Conservation (phyloP, 2,329 filamentous ascomycete genomes). For the Plenodomus biglobosus region DNA sequence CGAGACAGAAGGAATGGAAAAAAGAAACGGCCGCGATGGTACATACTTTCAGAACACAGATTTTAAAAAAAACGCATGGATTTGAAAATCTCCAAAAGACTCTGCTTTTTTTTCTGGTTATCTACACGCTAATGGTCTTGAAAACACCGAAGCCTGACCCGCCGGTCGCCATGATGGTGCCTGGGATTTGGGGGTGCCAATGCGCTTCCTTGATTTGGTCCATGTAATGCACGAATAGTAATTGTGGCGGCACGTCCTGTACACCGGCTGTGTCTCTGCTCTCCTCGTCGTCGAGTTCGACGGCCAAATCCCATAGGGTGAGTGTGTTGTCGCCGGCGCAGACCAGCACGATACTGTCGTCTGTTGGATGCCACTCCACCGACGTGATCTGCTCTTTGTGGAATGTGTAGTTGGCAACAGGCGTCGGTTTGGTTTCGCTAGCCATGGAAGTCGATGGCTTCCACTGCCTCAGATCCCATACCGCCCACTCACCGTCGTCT, state of each 20-base stretch:
- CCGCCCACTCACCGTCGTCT: slow-evolving; percentile 90
- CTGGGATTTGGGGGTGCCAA: slow-evolving; percentile 96
- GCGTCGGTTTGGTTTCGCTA: slow-evolving; percentile 61
- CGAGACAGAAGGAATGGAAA: slow-evolving; percentile 9
- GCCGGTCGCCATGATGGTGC: slow-evolving; percentile 84
- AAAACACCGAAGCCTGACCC: slow-evolving; percentile 71
- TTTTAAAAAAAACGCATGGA: slow-evolving; percentile 1
- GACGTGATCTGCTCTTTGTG: slow-evolving; percentile 96
- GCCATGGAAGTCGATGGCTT: slow-evolving; percentile 63
- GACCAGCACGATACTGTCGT: slow-evolving; percentile 92
- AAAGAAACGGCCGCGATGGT: too few relatives aligned
- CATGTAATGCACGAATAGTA: slow-evolving; percentile 96
- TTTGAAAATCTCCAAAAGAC: background rate
- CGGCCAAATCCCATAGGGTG: slow-evolving; percentile 93
- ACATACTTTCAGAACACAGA: too few relatives aligned
- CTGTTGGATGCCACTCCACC: slow-evolving; percentile 95
- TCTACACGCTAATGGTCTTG: slow-evolving; percentile 47
- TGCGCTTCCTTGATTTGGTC: slow-evolving; percentile 93
- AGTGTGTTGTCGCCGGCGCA: slow-evolving; percentile 92
- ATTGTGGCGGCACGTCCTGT: slow-evolving; percentile 87
- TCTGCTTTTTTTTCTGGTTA: background rate
- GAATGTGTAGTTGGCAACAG: slow-evolving; percentile 92
- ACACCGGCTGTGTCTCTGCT: slow-evolving; percentile 84
- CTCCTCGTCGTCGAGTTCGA: slow-evolving; percentile 96
- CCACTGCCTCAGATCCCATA: slow-evolving; percentile 97